Base-by-base conservation (phyloP, 106 monocot species). In the Narthecium ossifragum region DNA sequence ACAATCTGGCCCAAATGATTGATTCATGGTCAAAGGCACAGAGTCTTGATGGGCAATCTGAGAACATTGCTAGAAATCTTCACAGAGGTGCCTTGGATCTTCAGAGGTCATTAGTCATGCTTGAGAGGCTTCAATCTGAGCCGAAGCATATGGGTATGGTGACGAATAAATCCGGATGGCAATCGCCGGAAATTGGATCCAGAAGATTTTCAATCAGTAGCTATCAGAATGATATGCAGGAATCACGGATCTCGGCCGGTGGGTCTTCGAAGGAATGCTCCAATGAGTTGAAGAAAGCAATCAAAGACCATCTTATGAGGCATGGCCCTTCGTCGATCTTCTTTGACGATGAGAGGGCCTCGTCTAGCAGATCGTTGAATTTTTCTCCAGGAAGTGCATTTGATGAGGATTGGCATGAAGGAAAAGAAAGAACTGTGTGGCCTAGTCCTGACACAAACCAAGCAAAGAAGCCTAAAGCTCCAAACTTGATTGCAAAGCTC, bases 21-120 rank as follows among this genome's bases (percentile, higher is more conserved):
- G 57, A 72, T 31, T 64, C 68, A 18, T 78, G 61, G 77, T 64
- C 64, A 0, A 63, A 75, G 45, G 61, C 29, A 1, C 36, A 60
- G 5, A 66, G 38, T 57, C 20, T 46, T 18, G 57, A 68, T 37
- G 48, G 17, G 1, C 24, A 27, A 14, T 59, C 76, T 8, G 53
- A 52, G 22, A 40, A 71, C 31, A 60, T 80, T 20, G 41, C 70
- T 0, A 67, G 66, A 27, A 63, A 70, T 63, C 75, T 92, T 53
- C 51, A 78, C 26, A 64, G 57, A 71, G 78, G 78, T 29, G 75
- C 75, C 12, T 31, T 78, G 55, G 87, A 84, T 57, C 84, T 88
- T 26, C 78, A 92, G 57, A 78, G 74, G 61, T 92, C 92, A 1
- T 18, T 87, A 40, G 34, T 70, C 46, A 80, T 80, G 77, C 78